Conservation (phyloP, 78 protist genomes). For the Tieghemostelium lacteum region DNA sequence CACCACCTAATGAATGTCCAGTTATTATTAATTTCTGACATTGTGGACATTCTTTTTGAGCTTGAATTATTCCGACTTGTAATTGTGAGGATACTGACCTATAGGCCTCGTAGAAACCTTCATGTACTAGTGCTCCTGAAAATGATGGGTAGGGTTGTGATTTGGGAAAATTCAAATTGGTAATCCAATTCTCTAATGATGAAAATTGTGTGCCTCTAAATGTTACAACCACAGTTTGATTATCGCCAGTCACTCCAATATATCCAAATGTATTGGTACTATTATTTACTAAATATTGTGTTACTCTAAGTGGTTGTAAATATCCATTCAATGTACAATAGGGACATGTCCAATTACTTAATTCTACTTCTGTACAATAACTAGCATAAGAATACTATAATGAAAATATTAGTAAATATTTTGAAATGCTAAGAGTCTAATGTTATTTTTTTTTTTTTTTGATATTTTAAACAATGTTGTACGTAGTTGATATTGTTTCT, state of each 20-base stretch:
- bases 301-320: background rate
- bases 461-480: background rate
- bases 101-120: constrained; percentile 61
- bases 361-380: constrained; percentile 18
- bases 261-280: constrained; percentile 48
- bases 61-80: background rate
- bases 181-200: constrained; percentile 51
- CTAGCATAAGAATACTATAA: constrained; percentile 46
- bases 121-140: constrained; percentile 54
- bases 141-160: constrained; percentile 35
- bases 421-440: too few species aligned
- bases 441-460: background rate
- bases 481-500: background rate
- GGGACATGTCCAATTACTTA: constrained; percentile 47
- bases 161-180: constrained; percentile 57
- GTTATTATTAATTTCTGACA: constrained; percentile 13
- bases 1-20: constrained; percentile 73
- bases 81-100: constrained; percentile 7
- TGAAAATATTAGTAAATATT: background rate
- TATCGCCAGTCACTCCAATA: constrained; percentile 7
- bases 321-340: constrained; percentile 22
- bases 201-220: constrained; percentile 69
- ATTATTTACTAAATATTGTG: background rate
- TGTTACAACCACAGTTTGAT: constrained; percentile 46
- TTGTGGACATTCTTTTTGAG: constrained; percentile 37